Evolutionary conservation across 2,329 filamentous ascomycete species (phyloP), one percentile per base, ranked within the genome.

Genomic region (Aureobasidium mangrovei): DNA sequence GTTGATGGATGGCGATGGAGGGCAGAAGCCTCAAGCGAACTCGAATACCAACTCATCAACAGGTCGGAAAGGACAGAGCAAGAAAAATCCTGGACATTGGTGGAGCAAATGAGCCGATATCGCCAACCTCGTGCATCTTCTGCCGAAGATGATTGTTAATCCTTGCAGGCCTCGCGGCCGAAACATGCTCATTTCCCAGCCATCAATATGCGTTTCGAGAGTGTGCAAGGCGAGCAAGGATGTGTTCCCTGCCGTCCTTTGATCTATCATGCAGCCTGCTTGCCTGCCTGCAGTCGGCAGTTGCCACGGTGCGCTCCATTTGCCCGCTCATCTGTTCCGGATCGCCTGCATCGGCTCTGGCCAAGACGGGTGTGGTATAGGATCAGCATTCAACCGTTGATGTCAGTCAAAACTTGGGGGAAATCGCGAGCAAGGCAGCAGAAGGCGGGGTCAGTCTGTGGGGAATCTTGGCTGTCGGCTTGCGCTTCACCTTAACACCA

Each of bases 1-100:
- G 42, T 27, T 56, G 28, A 56, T 53, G 54, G 48, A 38, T 29
- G 31, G 53, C 4, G 31, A 54, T 38, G 36, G 27, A 28, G 43
- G 29, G 31, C 42, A 43, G 29, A 41, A 36, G 12, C n/a, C 40
- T 28, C 42, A 54, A 7, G 18, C 8, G 29, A 54, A 54, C 18
- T 43, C 43, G 6, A 47, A 36, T n/a, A 12, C 24, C 18, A 48
- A 18, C 29, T 26, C 43, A 10, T 28, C 53, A 8, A 10, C 31
- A 18, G 27, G 41, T 41, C 53, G 53, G n/a, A 47, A 28, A 54
- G 38, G 42, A 28, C 53, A 54, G 18, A 48, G 43, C 28, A 44
- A 48, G 53, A 54, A 43, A 41, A 18, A 35, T 42, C 28, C 53
- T 12, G 53, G 42, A 6, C 53, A 54, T 39, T 54, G 53, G 53